phyloP scores from a whole-genome alignment of 1,284 basidiomycete species.

The Chalciporus piperatoides region DNA sequence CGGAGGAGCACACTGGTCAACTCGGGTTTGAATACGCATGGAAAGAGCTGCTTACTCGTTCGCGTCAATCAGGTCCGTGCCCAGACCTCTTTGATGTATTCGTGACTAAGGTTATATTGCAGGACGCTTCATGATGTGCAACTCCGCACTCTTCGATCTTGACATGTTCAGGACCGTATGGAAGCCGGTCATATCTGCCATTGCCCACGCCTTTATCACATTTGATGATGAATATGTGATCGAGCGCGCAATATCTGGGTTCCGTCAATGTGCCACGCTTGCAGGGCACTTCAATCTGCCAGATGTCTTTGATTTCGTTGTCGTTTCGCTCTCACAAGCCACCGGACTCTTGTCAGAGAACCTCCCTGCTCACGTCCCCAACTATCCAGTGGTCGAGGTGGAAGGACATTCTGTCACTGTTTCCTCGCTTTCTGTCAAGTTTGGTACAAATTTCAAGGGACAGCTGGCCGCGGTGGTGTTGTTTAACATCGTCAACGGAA shows the following conservation, averaged over 20 bases:
- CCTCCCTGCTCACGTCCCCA: constrained; percentile 70
- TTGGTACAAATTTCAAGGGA: constrained; percentile 94
- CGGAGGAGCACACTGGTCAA: constrained; percentile 96
- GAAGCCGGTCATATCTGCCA: constrained; percentile 88
- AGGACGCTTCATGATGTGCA: constrained; percentile 80
- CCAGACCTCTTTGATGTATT: not conserved
- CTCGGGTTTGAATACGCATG: constrained; percentile 98
- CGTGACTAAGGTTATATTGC: constrained; percentile 9
- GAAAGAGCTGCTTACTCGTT: constrained; percentile 89
- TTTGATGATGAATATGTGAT: constrained; percentile 97
- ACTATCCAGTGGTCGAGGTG: constrained; percentile 90
- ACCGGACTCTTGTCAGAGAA: constrained; percentile 79
- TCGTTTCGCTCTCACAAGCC: constrained; percentile 86
- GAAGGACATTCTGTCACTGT: constrained; percentile 88
- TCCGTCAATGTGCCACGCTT: constrained; percentile 93
- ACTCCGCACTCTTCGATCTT: constrained; percentile 78
- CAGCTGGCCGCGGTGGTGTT: constrained; percentile 96
- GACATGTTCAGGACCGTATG: constrained; percentile 93
- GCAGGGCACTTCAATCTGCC: constrained; percentile 87
- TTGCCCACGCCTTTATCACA: constrained; percentile 90
- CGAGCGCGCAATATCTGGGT: constrained; percentile 91
- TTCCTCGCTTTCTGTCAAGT: constrained; percentile 88
- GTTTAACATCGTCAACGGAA: constrained; percentile 97
- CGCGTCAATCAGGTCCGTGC: constrained; percentile 70
- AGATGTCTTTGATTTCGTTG: constrained; percentile 96